Base-by-base conservation (phyloP, 2,329 filamentous ascomycete genomes). In the Pezicula rhizophila region DNA sequence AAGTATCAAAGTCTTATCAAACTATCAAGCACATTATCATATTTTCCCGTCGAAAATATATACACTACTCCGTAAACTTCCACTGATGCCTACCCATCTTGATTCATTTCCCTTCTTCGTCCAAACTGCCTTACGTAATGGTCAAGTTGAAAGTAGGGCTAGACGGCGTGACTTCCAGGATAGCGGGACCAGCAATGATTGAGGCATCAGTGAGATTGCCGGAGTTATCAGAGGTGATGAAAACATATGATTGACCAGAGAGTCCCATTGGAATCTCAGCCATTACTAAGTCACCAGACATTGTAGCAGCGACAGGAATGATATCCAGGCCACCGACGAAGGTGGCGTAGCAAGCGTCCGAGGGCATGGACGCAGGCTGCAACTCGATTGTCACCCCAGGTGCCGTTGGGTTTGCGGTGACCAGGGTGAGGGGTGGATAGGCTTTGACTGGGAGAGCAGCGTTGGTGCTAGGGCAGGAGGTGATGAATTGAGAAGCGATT, bases 401-500 rank as follows among this genome's bases (percentile, higher is more conserved):
- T 5, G 51, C 47, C 3, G 50, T 54, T 28, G 64, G 57, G 3
- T 42, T 28, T 3, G 55, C 60, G 2, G 57, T 53, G 2, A 56
- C 57, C 8, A 66, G 55, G 10, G 61, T 58, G 3, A 84, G 67
- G 11, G 61, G 52, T 5, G 80, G 78, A 67, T 84, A 84, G 0
- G 79, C 75, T 66, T 74, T 80, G 60, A 87, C 75, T 2, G 81
- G 79, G 2, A 85, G 70, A 2, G 67, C 55, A 0, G 72, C 66
- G 61, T 83, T 83, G 56, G 65, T 68, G 6, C 67, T 53, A 1
- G 82, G 79, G 64, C 81, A 85, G 2, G 67, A 64, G 5, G 63
- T 69, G 62, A 86, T 83, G 66, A 85, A 85, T 38, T 69, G 70
- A 0, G 78, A 72, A 0, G 82, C 82, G 15, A 87, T 75, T 2